A percentile compares a stretch with the other conserved stretches of the same genome.
Conservation (phyloP, 257 asterid genomes). For the Solanum peruvianum region DNA sequence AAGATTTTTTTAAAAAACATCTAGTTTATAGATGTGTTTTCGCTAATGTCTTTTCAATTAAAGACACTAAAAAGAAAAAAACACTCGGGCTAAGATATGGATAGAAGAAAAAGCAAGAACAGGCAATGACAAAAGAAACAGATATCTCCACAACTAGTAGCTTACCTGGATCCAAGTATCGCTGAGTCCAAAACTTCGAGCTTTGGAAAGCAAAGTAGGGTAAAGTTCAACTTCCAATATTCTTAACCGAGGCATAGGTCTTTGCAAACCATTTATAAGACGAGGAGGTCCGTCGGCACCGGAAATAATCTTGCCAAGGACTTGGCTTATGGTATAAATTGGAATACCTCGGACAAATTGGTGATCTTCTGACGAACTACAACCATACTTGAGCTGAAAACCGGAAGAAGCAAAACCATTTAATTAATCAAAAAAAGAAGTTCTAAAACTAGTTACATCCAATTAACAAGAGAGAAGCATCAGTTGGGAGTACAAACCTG, state of each 20-base stretch:
- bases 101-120: neutral
- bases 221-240: constrained; percentile 90
- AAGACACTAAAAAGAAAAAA: neutral
- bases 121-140: neutral
- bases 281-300: constrained; percentile 55
- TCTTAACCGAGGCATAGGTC: constrained; percentile 86
- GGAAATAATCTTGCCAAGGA: constrained; percentile 57
- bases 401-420: neutral
- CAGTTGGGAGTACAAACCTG: constrained; percentile 50
- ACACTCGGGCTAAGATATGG: neutral
- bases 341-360: constrained; percentile 96
- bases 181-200: constrained; percentile 95
- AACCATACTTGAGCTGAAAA: constrained; percentile 74
- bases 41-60: neutral
- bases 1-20: neutral
- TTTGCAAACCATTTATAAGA: constrained; percentile 67
- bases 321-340: constrained; percentile 54
- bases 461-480: constrained; percentile 1
- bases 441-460: neutral
- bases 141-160: neutral
- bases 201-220: constrained; percentile 96
- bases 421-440: neutral
- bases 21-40: neutral
- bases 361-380: constrained; percentile 85
- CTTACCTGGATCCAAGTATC: constrained; percentile 92